Percentiles rank a stretch among this genome's conserved stretches.
Conservation (phyloP, 768 basidiomycete species). For the Termitomyces sp. region DNA sequence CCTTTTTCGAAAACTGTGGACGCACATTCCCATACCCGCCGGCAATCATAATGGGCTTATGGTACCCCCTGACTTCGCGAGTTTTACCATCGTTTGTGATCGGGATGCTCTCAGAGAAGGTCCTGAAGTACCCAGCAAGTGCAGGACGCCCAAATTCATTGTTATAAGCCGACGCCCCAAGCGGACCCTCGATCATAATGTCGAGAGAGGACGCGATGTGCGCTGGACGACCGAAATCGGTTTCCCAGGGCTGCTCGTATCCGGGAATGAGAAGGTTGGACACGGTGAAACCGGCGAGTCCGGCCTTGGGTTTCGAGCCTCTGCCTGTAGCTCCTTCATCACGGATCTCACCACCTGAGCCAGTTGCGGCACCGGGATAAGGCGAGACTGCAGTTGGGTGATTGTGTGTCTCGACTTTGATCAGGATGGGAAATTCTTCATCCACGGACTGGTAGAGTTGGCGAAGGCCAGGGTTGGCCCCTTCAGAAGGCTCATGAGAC, state of each 20-base stretch:
- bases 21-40: slow-evolving; percentile 95
- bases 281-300: slow-evolving; percentile 87
- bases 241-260: slow-evolving; percentile 93
- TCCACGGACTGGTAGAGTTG: slow-evolving; percentile 51
- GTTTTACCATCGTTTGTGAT: slow-evolving; percentile 40
- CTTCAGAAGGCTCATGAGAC: slow-evolving; percentile 20
- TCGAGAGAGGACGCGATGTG: slow-evolving; percentile 93
- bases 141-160: slow-evolving; percentile 98
- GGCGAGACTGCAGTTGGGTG: slow-evolving; percentile 99
- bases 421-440: slow-evolving; percentile 83
- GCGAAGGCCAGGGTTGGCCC: slow-evolving; percentile 18
- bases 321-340: slow-evolving; percentile 96
- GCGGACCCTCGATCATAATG: slow-evolving; percentile 96
- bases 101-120: slow-evolving; percentile 79
- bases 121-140: slow-evolving; percentile 91
- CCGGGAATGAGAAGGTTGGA: slow-evolving; percentile 93
- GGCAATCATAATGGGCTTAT: slow-evolving; percentile 99
- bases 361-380: slow-evolving; percentile 97
- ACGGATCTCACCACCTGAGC: slow-evolving; percentile 96
- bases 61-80: slow-evolving; percentile 86
- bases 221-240: slow-evolving; percentile 82
- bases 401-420: slow-evolving; percentile 99
- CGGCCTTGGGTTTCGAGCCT: slow-evolving; percentile 96
- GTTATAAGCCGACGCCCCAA: slow-evolving; percentile 95
- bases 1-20: slow-evolving; percentile 77